phyloP scores from a whole-genome alignment of 2,329 filamentous ascomycete genomes.

The Curvularia sp. region DNA sequence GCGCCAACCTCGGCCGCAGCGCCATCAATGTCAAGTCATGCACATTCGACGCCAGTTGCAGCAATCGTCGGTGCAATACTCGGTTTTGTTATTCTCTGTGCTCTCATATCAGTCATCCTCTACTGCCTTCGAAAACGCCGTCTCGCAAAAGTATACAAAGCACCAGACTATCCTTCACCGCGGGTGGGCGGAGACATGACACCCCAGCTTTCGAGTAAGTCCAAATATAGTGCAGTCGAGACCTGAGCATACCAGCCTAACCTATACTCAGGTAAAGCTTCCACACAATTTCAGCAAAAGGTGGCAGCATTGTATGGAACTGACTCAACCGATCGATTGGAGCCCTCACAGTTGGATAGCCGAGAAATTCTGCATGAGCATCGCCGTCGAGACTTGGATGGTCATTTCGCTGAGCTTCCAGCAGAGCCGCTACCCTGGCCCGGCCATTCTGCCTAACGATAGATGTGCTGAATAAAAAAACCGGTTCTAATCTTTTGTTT shows the following conservation, averaged over 20 bases:
- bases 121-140: conserved; percentile 23
- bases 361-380: conserved; percentile 9
- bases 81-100: conserved; percentile 27
- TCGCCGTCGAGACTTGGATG: neutral
- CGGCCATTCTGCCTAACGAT: neutral
- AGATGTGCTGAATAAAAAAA: neutral
- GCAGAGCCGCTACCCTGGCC: conserved; percentile 17
- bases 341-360: conserved; percentile 17
- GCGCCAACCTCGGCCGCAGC: conserved; percentile 3
- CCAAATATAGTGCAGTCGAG: neutral
- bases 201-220: conserved; percentile 16
- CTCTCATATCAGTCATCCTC: conserved; percentile 14
- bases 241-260: neutral
- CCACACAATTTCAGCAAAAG: conserved; percentile 4
- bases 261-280: neutral
- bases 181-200: conserved; percentile 37
- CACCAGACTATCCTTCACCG: conserved; percentile 33
- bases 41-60: conserved; percentile 16
- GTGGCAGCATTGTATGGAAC: conserved; percentile 2
- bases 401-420: conserved; percentile 15
- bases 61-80: conserved; percentile 35
- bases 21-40: neutral
- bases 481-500: too few relatives aligned
- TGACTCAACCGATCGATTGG: conserved; percentile 18
- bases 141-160: conserved; percentile 28